phyloP scores from a whole-genome alignment of 2,329 filamentous ascomycete genomes.

The Pseudogymnoascus destructans region DNA sequence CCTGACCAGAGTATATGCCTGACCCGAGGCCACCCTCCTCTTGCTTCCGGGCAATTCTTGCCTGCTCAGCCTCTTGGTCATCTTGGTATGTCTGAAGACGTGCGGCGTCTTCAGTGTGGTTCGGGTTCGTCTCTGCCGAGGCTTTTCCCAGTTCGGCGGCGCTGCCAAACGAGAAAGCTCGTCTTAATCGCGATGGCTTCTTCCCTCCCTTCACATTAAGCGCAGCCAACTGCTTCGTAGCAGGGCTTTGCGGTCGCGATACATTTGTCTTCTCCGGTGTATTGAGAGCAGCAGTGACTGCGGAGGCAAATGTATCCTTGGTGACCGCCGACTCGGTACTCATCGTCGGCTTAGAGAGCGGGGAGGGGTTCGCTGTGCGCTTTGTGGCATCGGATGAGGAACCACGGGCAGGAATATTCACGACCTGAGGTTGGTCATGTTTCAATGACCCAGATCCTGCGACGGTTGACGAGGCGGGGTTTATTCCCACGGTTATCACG shows the following conservation, averaged over 20 bases:
- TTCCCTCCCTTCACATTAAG: slow-evolving; percentile 69
- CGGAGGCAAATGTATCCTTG: slow-evolving; percentile 30
- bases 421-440: slow-evolving; percentile 40
- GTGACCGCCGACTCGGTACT: slow-evolving; percentile 36
- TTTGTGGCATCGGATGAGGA: slow-evolving; percentile 52
- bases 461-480: slow-evolving; percentile 32
- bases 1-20: slow-evolving; percentile 81
- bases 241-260: slow-evolving; percentile 36
- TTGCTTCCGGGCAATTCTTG: slow-evolving; percentile 79
- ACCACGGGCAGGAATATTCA: slow-evolving; percentile 47
- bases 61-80: slow-evolving; percentile 76
- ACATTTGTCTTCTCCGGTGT: slow-evolving; percentile 18
- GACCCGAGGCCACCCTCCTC: slow-evolving; percentile 85
- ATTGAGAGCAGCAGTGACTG: slow-evolving; percentile 25
- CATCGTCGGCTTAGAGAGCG: slow-evolving; percentile 60
- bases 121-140: slow-evolving; percentile 46
- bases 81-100: slow-evolving; percentile 49
- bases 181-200: slow-evolving; percentile 69
- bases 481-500: slow-evolving; percentile 27
- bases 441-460: slow-evolving; percentile 31
- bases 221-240: slow-evolving; percentile 74
- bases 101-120: slow-evolving; percentile 32
- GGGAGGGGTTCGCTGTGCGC: slow-evolving; percentile 54
- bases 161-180: slow-evolving; percentile 94
- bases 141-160: slow-evolving; percentile 77